These are phyloP conservation scores for Zoysia japonica DNA, from an alignment of 176 grass and related monocot species.

Conservation along the genomic window DNA sequence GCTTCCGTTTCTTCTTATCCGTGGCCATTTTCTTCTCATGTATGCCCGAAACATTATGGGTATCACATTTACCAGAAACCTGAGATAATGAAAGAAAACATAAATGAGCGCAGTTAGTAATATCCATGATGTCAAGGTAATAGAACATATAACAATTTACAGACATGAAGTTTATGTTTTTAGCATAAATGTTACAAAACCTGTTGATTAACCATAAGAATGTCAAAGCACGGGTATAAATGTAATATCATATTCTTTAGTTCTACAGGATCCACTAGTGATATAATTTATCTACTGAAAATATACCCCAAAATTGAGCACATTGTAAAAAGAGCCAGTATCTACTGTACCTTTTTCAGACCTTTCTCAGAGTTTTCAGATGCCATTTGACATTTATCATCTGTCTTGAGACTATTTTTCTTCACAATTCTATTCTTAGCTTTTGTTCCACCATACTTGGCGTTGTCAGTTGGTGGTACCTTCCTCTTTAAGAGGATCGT, in stretches of 20 bases:
- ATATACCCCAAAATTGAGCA: background rate
- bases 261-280: background rate
- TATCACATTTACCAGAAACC: constrained; percentile 41
- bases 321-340: background rate
- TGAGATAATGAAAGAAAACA: constrained; percentile 39
- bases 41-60: constrained; percentile 26
- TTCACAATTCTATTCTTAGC: background rate
- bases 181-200: background rate
- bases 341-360: constrained; percentile 21
- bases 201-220: constrained; percentile 18
- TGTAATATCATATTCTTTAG: background rate
- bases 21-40: constrained; percentile 30
- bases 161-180: constrained; percentile 5
- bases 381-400: constrained; percentile 35
- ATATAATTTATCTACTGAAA: background rate
- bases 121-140: background rate
- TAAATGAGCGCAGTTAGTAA: constrained; percentile 13
- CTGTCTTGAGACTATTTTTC: constrained; percentile 15
- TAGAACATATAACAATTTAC: background rate
- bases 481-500: constrained; percentile 29
- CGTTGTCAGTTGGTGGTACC: background rate
- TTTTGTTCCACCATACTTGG: background rate
- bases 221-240: background rate
- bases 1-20: constrained; percentile 44
- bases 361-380: constrained; percentile 17